phyloP scores from a whole-genome alignment of 768 basidiomycete species.

The Coprinellus aureogranulatus region DNA sequence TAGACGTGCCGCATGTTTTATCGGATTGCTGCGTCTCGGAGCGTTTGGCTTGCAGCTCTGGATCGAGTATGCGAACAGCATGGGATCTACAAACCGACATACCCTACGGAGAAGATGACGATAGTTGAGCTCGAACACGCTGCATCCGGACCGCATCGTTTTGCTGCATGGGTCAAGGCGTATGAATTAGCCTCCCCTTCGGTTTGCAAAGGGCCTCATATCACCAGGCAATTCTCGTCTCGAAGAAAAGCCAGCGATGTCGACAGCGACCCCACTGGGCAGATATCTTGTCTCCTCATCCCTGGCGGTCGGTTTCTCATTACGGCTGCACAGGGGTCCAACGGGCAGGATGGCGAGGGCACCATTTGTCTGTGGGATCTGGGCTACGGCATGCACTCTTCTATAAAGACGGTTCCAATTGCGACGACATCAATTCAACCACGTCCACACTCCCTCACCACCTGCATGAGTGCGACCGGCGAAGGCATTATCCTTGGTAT shows the following conservation, averaged over 20 bases:
- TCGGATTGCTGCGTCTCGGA: conserved; percentile 17
- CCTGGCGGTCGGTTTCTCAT: conserved; percentile 15
- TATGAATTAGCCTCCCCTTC: background rate
- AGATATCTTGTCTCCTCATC: background rate
- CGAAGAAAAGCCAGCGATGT: no score
- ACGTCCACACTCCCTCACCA: no score
- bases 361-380: conserved; percentile 11
- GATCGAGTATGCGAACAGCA: conserved; percentile 11
- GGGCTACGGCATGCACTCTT: conserved; percentile 1
- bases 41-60: conserved; percentile 27
- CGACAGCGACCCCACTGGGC: background rate
- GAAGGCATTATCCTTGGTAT: no score
- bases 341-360: no score
- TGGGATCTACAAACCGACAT: conserved; percentile 18
- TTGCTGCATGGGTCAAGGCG: background rate
- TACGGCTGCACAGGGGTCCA: background rate
- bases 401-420: conserved; percentile 2
- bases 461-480: background rate
- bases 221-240: background rate
- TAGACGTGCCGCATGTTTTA: conserved; percentile 25
- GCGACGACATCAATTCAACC: background rate
- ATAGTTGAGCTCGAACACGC: conserved; percentile 11
- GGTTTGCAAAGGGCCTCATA: background rate
- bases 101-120: conserved; percentile 24
- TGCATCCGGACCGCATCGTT: background rate